Evolutionary conservation across 2,329 filamentous ascomycete genomes (phyloP).

Genomic region (Phaeosphaeria sp.): DNA sequence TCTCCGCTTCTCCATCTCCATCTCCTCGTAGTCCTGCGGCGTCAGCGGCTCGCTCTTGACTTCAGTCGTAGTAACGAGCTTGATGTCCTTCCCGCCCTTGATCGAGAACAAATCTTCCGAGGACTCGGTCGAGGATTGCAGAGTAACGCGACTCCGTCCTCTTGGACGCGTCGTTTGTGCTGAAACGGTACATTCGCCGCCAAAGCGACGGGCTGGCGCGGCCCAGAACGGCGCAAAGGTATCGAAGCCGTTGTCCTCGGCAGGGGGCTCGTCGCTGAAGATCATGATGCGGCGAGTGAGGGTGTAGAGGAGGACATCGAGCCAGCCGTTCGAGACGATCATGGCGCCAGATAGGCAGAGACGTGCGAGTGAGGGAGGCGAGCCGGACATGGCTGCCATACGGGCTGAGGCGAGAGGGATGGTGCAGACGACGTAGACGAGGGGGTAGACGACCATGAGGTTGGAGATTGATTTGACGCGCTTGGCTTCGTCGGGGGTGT

Average conservation of each 20-base stretch:
- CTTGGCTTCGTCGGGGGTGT: conserved; percentile 38
- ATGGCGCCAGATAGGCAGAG: conserved; percentile 62
- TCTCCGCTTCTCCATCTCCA: conserved; percentile 34
- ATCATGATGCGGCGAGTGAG: conserved; percentile 64
- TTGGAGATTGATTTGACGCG: conserved; percentile 54
- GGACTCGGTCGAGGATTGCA: conserved; percentile 28
- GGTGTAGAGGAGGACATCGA: conserved; percentile 66
- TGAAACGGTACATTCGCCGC: conserved; percentile 56
- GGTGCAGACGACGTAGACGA: conserved; percentile 74
- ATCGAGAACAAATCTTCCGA: conserved; percentile 34
- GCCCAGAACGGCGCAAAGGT: conserved; percentile 46
- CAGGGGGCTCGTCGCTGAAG: conserved; percentile 55
- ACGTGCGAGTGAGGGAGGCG: conserved; percentile 52
- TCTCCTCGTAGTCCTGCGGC: conserved; percentile 42
- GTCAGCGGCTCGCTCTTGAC: conserved; percentile 42
- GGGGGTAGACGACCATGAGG: conserved; percentile 71
- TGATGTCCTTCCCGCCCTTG: conserved; percentile 41
- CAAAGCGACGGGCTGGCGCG: conserved; percentile 47
- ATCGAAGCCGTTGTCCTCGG: conserved; percentile 45
- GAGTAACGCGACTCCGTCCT: conserved; percentile 23
- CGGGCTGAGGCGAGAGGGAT: conserved; percentile 70
- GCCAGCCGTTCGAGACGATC: conserved; percentile 65
- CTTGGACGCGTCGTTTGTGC: conserved; percentile 19
- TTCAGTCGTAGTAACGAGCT: conserved; percentile 43
- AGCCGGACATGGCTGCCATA: conserved; percentile 67